Evolutionary conservation across 176 grass and related monocot genomes (phyloP).

Genomic region (Oropetium thomaeum): DNA sequence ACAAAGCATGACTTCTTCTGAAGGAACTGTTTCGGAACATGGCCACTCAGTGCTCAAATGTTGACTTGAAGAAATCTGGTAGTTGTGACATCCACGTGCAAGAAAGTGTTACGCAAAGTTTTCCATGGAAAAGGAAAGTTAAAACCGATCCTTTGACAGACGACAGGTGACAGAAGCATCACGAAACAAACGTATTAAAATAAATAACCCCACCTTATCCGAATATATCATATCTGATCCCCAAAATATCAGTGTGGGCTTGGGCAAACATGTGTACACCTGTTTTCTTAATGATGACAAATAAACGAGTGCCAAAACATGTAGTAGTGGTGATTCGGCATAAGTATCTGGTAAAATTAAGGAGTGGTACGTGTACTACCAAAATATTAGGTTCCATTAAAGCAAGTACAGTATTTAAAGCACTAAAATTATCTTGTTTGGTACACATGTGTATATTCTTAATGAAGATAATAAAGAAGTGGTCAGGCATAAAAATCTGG

Average conservation of each 20-base stretch:
- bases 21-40: not conserved
- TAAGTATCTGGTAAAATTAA: too few species aligned
- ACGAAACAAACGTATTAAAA: not conserved
- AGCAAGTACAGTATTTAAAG: not conserved
- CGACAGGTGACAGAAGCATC: not conserved
- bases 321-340: too few species aligned
- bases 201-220: not conserved
- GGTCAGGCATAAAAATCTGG: not conserved
- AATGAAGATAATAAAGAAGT: too few species aligned
- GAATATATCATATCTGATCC: too few species aligned
- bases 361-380: too few species aligned
- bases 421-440: not conserved
- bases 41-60: not conserved
- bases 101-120: not conserved
- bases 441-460: not conserved
- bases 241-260: too few species aligned
- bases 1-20: not conserved
- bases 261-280: too few species aligned
- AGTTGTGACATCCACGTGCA: not conserved
- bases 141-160: too few species aligned
- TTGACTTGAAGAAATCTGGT: slow-evolving; percentile 12
- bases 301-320: too few species aligned
- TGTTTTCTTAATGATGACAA: too few species aligned
- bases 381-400: not conserved
- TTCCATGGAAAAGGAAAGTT: slow-evolving; percentile 2